Evolutionary conservation across 164 flowering plant species (phyloP), one percentile per base, ranked within the genome.

Genomic region (Vitis rotundifolia): DNA sequence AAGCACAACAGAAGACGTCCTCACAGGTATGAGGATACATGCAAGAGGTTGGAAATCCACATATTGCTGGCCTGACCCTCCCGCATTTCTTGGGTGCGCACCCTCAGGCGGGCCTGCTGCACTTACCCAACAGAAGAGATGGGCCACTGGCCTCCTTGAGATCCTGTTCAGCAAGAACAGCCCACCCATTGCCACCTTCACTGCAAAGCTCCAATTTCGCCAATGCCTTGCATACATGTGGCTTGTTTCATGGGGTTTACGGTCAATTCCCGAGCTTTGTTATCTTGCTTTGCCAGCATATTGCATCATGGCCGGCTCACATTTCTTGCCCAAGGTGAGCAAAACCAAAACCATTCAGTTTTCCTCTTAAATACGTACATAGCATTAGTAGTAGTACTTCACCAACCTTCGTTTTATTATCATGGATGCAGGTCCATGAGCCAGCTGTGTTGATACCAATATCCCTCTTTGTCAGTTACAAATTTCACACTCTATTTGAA

Each of bases 61-160:
- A 0, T 72, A 54, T n/a, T 66, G 49, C 26, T 44, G 70, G 1
- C 87, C 84, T 0, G 75, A 82, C 12, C 87, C 81, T 44, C 78
- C 80, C 5, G 81, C 79, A 0, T 90, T 90, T 62, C 76, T 88
- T 0, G 95, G 95, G 0, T 83, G 82, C 19, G 82, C 88, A 1
- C 88, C 93, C 0, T 0, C 76, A 0, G 69, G 67, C 44, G 82
- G 82, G 4, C 85, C 88, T 1, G 67, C 53, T 0, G 12, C 74
- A 26, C 3, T 85, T 80, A 61, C 60, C 29, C 92, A 88, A 67
- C 70, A 68, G 61, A 85, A 86, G 71, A 79, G 95, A 68, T 88
- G 93, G 93, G 63, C 81, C 69, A 79, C 85, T 0, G 95, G 95
- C 13, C 61, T 86, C 2, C 72, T 86, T 11, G 91, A 88, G 76